These are phyloP conservation scores for Penicillium sp. DNA, from an alignment of 2,329 filamentous ascomycete genomes.

Conservation along the genomic window DNA sequence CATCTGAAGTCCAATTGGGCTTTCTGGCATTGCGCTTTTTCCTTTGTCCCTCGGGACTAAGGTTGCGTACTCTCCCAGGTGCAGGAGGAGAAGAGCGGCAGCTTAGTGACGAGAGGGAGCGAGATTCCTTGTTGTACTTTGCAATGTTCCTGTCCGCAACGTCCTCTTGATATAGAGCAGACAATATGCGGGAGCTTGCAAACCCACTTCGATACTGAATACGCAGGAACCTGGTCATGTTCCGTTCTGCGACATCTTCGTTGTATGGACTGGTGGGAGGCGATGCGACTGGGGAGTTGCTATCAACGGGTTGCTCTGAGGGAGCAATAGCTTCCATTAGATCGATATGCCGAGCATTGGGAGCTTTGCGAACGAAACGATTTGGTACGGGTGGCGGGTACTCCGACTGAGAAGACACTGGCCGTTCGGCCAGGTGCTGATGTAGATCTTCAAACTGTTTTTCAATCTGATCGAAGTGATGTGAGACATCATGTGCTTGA, in stretches of 20 bases:
- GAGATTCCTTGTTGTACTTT: constrained; percentile 24
- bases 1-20: constrained; percentile 26
- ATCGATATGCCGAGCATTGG: constrained; percentile 41
- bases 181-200: constrained; percentile 35
- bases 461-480: constrained; percentile 42
- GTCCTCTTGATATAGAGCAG: constrained; percentile 45
- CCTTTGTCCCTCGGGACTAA: constrained; percentile 15
- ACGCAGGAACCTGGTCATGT: constrained; percentile 40
- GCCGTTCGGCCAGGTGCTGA: constrained; percentile 34
- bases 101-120: constrained; percentile 26
- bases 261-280: constrained; percentile 43
- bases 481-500: constrained; percentile 29
- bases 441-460: constrained; percentile 44
- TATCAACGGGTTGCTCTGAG: constrained; percentile 34
- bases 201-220: constrained; percentile 29
- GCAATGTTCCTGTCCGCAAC: constrained; percentile 45
- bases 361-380: constrained; percentile 23
- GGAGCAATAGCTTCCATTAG: constrained; percentile 43
- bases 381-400: constrained; percentile 27
- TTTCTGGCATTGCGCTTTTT: constrained; percentile 9
- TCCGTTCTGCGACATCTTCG: constrained; percentile 48
- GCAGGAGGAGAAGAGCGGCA: constrained; percentile 23
- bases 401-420: constrained; percentile 31
- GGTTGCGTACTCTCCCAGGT: constrained; percentile 20
- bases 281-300: constrained; percentile 23